phyloP scores from a whole-genome alignment of 1,284 basidiomycete species.

The Cutaneotrichosporon sp. region DNA sequence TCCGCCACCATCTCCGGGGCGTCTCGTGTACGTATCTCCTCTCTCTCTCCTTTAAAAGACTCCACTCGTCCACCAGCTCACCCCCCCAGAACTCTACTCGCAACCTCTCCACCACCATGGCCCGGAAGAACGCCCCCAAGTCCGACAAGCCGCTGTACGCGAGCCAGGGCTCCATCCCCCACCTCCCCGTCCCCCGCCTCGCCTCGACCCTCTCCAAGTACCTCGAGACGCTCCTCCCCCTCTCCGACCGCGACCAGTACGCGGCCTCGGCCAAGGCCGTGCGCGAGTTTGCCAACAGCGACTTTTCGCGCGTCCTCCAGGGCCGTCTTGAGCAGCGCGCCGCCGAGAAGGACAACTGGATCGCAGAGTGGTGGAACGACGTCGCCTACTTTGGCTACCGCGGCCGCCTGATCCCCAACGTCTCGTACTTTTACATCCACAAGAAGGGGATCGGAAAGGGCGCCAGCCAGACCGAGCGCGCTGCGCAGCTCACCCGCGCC shows the following conservation, averaged over 20 bases:
- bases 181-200: conserved; percentile 79
- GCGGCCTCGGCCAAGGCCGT: conserved; percentile 64
- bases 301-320: conserved; percentile 76
- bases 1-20: conserved; percentile 4
- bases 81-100: conserved; percentile 15
- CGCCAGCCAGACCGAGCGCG: conserved; percentile 65
- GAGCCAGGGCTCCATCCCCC: conserved; percentile 75
- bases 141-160: conserved; percentile 65
- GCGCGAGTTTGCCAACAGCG: conserved; percentile 69
- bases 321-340: conserved; percentile 74
- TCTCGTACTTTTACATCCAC: conserved; percentile 95
- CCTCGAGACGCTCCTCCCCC: conserved; percentile 76
- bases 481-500: conserved; percentile 78
- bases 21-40: conserved; percentile 16
- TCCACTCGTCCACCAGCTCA: no score
- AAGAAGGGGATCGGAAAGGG: conserved; percentile 63
- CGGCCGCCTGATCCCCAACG: conserved; percentile 86
- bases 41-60: neutral
- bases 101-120: conserved; percentile 15
- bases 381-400: conserved; percentile 63
- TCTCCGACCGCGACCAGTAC: conserved; percentile 67
- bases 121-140: conserved; percentile 16
- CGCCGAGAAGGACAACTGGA: conserved; percentile 69
- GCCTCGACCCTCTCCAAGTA: conserved; percentile 81
- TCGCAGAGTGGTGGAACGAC: conserved; percentile 98